Percentiles rank a stretch among this genome's conserved stretches.
Evolutionary conservation across 805 yeast genomes (phyloP).

Genomic region (Metschnikowia cubensis): DNA sequence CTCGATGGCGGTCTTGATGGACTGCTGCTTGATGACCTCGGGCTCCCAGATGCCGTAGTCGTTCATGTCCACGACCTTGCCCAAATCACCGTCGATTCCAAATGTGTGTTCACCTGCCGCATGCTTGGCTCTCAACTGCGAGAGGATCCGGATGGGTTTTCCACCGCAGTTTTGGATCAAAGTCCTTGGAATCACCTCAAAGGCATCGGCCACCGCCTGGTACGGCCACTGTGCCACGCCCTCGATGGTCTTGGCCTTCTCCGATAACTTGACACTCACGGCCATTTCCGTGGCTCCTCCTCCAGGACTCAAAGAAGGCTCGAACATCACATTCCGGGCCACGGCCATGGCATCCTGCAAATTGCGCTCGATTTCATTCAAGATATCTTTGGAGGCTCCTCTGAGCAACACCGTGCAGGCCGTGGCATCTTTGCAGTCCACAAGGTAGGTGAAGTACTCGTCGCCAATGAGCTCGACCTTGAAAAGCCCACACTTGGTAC

Average conservation of each 20-base stretch:
- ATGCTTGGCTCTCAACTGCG: slow-evolving; percentile 93
- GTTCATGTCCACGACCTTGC: slow-evolving; percentile 93
- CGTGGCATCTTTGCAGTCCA: slow-evolving; percentile 75
- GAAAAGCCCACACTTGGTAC: slow-evolving; percentile 84
- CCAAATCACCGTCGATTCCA: slow-evolving; percentile 94
- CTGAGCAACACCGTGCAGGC: slow-evolving; percentile 93
- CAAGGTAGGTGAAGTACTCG: slow-evolving; percentile 87
- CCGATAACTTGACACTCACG: slow-evolving; percentile 80
- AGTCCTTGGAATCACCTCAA: slow-evolving; percentile 97
- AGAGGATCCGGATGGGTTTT: slow-evolving; percentile 82
- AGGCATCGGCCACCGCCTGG: slow-evolving; percentile 97
- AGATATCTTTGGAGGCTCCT: slow-evolving; percentile 95
- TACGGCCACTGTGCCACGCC: slow-evolving; percentile 99
- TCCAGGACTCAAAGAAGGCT: slow-evolving; percentile 94
- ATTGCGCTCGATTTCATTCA: slow-evolving; percentile 94
- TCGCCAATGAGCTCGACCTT: slow-evolving; percentile 95
- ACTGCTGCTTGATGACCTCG: slow-evolving; percentile 94
- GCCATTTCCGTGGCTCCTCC: slow-evolving; percentile 99
- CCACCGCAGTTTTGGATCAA: slow-evolving; percentile 97
- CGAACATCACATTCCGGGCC: slow-evolving; percentile 88
- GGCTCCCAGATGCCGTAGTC: slow-evolving; percentile 99
- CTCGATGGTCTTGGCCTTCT: slow-evolving; percentile 85
- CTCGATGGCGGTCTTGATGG: slow-evolving; percentile 96
- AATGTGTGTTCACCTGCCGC: slow-evolving; percentile 81
- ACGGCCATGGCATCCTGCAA: slow-evolving; percentile 99